Percentiles rank a stretch among this genome's conserved stretches.
Evolutionary conservation across 2,329 filamentous ascomycete species (phyloP).

Genomic region (Fusarium mexicanum): DNA sequence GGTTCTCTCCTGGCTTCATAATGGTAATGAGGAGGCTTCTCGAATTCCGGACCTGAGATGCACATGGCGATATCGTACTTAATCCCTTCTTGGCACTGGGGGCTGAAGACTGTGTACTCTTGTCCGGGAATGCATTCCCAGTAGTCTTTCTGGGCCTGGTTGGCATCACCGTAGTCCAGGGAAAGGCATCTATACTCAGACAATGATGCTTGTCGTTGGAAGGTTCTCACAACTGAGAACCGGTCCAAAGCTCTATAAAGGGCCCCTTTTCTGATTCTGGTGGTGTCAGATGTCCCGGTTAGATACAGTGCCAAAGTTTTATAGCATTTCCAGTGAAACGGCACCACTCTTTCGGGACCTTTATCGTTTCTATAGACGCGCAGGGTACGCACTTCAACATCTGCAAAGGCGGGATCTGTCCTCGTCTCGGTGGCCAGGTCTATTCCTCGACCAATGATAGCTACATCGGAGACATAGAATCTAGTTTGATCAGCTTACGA

Average conservation of each 20-base stretch:
- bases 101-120: not conserved
- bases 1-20: not conserved
- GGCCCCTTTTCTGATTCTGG: not conserved
- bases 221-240: not conserved
- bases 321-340: not conserved
- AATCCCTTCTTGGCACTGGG: not conserved
- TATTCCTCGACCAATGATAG: not conserved
- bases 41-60: not conserved
- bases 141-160: not conserved
- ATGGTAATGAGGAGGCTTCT: not conserved
- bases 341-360: not conserved
- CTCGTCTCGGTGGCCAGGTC: not conserved
- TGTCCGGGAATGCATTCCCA: not conserved
- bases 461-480: not conserved
- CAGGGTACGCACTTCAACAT: not conserved
- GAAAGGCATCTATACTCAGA: not conserved
- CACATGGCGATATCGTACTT: not conserved
- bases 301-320: not conserved
- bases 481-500: not conserved
- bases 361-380: not conserved
- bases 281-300: not conserved
- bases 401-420: not conserved
- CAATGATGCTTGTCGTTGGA: not conserved
- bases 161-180: not conserved
- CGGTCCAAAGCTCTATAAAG: not conserved